Conservation (phyloP, 257 asterid species). For the Fraxinus quadrangulata region DNA sequence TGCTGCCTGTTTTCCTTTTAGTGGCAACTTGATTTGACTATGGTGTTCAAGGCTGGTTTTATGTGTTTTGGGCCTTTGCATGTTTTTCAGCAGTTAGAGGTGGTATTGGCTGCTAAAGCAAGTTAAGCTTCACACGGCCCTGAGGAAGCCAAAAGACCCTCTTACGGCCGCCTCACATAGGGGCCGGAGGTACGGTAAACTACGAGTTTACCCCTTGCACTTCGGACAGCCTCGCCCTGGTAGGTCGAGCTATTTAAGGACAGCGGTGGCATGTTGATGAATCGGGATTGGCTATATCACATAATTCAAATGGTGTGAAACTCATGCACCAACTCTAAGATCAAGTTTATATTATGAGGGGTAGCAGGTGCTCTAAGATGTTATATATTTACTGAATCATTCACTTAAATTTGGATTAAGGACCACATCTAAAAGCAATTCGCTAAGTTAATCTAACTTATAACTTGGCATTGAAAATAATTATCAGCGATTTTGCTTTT, state of each 20-base stretch:
- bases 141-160: too few relatives aligned
- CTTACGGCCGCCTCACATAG: too few relatives aligned
- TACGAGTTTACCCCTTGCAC: too few relatives aligned
- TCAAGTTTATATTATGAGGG: not conserved
- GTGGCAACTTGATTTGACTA: not conserved
- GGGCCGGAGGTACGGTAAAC: too few relatives aligned
- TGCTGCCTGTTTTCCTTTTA: not conserved
- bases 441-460: not conserved
- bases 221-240: too few relatives aligned
- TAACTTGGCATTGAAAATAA: not conserved
- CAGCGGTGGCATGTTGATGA: not conserved
- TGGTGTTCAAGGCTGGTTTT: not conserved
- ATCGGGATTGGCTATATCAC: not conserved
- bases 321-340: not conserved
- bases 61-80: not conserved
- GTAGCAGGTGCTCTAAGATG: not conserved
- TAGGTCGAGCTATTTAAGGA: not conserved
- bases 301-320: not conserved
- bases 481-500: not conserved
- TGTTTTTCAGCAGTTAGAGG: not conserved
- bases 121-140: too few relatives aligned
- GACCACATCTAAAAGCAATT: not conserved
- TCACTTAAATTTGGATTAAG: not conserved
- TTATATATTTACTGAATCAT: not conserved
- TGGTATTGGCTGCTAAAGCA: not conserved